phyloP scores from a whole-genome alignment of 1,284 basidiomycete genomes.

The Agroathelia rolfsii region DNA sequence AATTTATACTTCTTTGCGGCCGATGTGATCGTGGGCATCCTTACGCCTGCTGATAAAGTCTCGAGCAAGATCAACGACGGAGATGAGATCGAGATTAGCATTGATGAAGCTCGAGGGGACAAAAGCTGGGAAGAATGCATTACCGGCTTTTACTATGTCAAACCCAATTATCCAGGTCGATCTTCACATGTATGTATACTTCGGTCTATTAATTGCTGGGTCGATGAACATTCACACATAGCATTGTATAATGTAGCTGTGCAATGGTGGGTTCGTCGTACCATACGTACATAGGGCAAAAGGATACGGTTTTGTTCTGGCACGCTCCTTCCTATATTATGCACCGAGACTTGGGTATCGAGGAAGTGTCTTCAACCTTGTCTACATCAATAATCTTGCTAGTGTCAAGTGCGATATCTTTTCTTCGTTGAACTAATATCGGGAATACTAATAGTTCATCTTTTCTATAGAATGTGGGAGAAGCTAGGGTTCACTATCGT shows the following conservation, averaged over 20 bases:
- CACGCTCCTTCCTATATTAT: slow-evolving; percentile 74
- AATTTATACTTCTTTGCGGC: slow-evolving; percentile 66
- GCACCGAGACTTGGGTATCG: slow-evolving; percentile 76
- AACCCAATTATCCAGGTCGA: slow-evolving; percentile 89
- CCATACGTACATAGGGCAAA: slow-evolving; percentile 55
- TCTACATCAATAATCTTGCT: slow-evolving; percentile 76
- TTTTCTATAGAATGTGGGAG: slow-evolving; percentile 70
- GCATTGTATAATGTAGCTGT: slow-evolving; percentile 59
- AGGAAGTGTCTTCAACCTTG: slow-evolving; percentile 89
- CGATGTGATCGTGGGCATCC: slow-evolving; percentile 67
- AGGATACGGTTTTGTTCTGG: slow-evolving; percentile 69
- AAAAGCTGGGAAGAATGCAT: slow-evolving; percentile 60
- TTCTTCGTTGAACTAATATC: not conserved
- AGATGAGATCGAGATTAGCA: slow-evolving; percentile 21
- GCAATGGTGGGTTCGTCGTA: slow-evolving; percentile 87
- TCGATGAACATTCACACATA: slow-evolving; percentile 5
- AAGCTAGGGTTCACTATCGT: slow-evolving; percentile 72
- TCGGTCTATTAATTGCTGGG: not conserved
- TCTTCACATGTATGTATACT: slow-evolving; percentile 71
- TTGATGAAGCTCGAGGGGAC: slow-evolving; percentile 36
- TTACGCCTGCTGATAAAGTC: slow-evolving; percentile 17
- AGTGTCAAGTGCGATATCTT: slow-evolving; percentile 53
- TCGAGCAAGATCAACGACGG: slow-evolving; percentile 18
- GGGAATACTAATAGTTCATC: too few species aligned
- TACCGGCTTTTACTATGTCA: slow-evolving; percentile 81